Percentiles rank a stretch among this genome's conserved stretches.
phyloP scores from a whole-genome alignment of 257 asterid genomes.

The Echites panduratus region DNA sequence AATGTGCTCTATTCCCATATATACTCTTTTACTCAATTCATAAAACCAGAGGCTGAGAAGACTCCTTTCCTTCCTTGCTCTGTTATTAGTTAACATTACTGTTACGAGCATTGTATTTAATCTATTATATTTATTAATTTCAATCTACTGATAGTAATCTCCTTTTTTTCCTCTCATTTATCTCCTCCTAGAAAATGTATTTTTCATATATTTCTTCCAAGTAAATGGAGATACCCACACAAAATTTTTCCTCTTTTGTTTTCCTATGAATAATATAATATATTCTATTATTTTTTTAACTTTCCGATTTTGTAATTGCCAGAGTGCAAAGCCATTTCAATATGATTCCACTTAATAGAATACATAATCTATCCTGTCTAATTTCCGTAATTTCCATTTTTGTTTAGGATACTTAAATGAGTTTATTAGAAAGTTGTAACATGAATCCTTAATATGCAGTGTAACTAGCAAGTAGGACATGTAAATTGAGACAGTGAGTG shows the following conservation, averaged over 20 bases:
- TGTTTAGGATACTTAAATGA: no score
- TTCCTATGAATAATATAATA: background rate
- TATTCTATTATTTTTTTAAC: background rate
- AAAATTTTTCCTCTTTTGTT: background rate
- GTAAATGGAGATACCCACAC: background rate
- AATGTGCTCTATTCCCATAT: background rate
- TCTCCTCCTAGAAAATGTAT: background rate
- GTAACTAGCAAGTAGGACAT: no score
- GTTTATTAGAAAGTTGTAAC: no score
- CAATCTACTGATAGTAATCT: no score
- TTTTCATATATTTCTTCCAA: background rate
- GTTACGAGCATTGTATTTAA: background rate
- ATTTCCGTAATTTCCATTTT: no score
- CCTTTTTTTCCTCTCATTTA: background rate
- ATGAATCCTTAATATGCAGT: no score
- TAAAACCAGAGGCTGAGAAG: background rate
- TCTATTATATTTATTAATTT: background rate
- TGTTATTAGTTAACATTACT: background rate
- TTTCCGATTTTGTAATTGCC: background rate
- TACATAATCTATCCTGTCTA: no score
- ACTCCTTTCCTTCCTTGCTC: background rate
- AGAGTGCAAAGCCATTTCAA: background rate
- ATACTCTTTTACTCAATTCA: background rate
- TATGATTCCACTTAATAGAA: background rate
- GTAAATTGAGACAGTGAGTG: background rate